Base-by-base conservation (phyloP, 1,139 yeast genomes). In the Yamadazyma aaseri region DNA sequence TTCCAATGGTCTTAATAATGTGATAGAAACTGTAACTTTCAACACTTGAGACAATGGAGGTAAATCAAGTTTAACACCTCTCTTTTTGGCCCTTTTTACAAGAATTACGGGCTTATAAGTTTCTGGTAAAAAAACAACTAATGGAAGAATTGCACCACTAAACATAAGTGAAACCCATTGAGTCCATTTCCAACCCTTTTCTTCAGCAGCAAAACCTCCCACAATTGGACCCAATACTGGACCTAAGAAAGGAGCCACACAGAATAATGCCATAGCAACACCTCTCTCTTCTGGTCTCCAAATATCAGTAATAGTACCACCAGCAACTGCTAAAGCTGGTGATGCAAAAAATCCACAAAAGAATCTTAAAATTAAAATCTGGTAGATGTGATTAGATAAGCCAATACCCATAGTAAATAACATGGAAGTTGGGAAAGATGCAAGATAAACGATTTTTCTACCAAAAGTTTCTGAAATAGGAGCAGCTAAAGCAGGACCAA, bases 251-350 rank as follows among this genome's bases (percentile, higher is more conserved):
- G 86, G 87, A 26, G 81, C 83, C 47, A 76, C 61, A 62, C 82
- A 79, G 62, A 81, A 85, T 34, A 74, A 65, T 2, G 86, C 77
- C 76, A 84, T 75, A 13, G 92, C 90, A 12, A 80, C 49, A 11
- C 86, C 83, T 51, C 78, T 61, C 50, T 78, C 78, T 27, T 69
- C 73, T 18, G 46, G 42, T 3, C 58, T 47, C 81, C 86, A 82
- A 27, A 82, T 60, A 58, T 89, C 97, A 39, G 83, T 72, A 41
- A 87, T 74, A 3, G 95, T 79, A 39, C 96, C 97, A 39, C 90
- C 94, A 9, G 92, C 96, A 46, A 86, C 79, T 3, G 95, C 81
- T 53, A 89, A 68, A 0, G 95, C 89, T 4, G 96, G 96, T 4
- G 92, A 79, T 1, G 94, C 86, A 38, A 84, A 70, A 20, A 83